Evolutionary conservation across 225 moss, liverwort and hornwort species (phyloP), one percentile per base, ranked within the genome.

Genomic region (Antitrichia curtipendula): DNA sequence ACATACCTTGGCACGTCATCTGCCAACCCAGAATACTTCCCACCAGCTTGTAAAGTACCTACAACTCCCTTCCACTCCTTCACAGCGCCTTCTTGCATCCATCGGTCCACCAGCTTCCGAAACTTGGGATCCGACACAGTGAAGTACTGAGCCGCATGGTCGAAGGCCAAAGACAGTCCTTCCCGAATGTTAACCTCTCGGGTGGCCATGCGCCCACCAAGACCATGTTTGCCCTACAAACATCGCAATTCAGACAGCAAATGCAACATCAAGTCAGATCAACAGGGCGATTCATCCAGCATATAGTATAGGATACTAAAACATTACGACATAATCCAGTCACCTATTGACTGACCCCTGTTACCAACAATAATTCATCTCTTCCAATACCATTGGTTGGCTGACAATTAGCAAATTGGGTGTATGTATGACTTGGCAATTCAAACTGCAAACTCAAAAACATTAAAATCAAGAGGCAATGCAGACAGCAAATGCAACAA

Each of bases 81-180:
- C 57, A 97, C 97, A 82, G 93, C 92, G 57, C 96, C 96, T 87
- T 94, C 93, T 52, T 82, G 90, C 72, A 96, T 86, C 98, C 98
- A 99, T 52, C 90, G 86, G 59, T 95, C 92, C 56, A 99, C 97
- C 75, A 97, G 92, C 87, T 93, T 94, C 78, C 94, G 95, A 69
- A 99, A 96, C 75, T 95, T 93, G 47, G 96, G 87, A 90, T 99
- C 96, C 38, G 95, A 95, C 16, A 92, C 97, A 41, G 98, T 99
- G 88, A 99, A 99, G 91, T 92, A 99, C 89, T 99, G 98, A 66
- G 98, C 97, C 66, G 95, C 98, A 94, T 99, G 98, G 85, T 99
- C 98, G 88, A 99, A 99, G 47, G 92, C 86, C 86, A 97, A 81
- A 16, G 90, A 89, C 62, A 86, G 81, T n/a, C 93, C 96, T 53